phyloP scores from a whole-genome alignment of 2,329 filamentous ascomycete genomes.

The Tolypocladium inflatum region DNA sequence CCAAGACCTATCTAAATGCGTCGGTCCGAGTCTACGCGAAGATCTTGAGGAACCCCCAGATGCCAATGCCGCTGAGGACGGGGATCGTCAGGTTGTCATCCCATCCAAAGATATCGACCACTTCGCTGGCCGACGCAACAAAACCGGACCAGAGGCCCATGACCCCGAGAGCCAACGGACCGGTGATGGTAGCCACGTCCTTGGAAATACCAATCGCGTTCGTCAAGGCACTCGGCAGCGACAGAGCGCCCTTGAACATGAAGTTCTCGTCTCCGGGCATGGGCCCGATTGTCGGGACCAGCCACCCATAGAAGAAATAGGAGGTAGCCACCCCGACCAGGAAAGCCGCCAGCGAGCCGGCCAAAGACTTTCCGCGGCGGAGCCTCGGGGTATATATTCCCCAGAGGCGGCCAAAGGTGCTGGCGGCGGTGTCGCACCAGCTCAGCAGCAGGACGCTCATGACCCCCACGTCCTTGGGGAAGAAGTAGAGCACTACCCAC shows the following conservation, averaged over 20 bases:
- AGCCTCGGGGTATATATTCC: slow-evolving; percentile 82
- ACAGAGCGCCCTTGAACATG: slow-evolving; percentile 71
- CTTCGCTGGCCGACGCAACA: slow-evolving; percentile 79
- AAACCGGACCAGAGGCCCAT: slow-evolving; percentile 86
- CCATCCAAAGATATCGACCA: slow-evolving; percentile 84
- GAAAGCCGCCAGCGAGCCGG: slow-evolving; percentile 79
- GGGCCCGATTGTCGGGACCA: slow-evolving; percentile 60
- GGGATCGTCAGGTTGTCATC: slow-evolving; percentile 98
- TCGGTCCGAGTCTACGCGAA: slow-evolving; percentile 48
- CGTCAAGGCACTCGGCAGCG: slow-evolving; percentile 53
- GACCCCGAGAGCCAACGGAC: slow-evolving; percentile 63
- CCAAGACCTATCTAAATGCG: neutral
- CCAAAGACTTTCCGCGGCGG: slow-evolving; percentile 80
- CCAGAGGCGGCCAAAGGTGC: slow-evolving; percentile 84
- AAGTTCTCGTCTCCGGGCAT: slow-evolving; percentile 60
- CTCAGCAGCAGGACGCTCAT: slow-evolving; percentile 84
- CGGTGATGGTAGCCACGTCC: slow-evolving; percentile 53
- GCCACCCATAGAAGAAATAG: slow-evolving; percentile 77
- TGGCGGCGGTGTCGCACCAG: slow-evolving; percentile 97
- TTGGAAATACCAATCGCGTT: slow-evolving; percentile 51
- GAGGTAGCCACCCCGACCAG: slow-evolving; percentile 75
- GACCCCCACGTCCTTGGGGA: slow-evolving; percentile 88
- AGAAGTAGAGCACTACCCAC: slow-evolving; percentile 75
- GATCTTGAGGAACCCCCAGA: slow-evolving; percentile 84
- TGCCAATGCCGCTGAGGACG: slow-evolving; percentile 74